Conservation (phyloP, 352 stramenopile species). For the Discostella stelligera region DNA sequence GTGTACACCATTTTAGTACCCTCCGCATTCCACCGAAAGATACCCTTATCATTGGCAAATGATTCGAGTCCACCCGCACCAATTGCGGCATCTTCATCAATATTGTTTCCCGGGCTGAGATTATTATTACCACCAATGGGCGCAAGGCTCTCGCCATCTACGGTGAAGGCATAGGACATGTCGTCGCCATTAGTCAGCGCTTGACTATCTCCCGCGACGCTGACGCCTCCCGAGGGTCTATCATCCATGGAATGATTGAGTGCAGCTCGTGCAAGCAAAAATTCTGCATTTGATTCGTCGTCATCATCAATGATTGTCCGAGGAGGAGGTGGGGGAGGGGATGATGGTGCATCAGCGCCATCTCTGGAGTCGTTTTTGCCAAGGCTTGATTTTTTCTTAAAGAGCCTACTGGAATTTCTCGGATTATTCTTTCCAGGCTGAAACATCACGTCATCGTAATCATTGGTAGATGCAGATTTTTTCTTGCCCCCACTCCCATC, state of each 20-base stretch:
- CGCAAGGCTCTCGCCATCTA: slow-evolving; percentile 33
- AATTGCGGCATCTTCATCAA: slow-evolving; percentile 34
- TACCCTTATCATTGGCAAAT: slow-evolving; percentile 46
- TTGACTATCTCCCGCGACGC: slow-evolving; percentile 1
- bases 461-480: background rate
- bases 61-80: slow-evolving; percentile 37
- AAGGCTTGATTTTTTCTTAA: slow-evolving; percentile 14
- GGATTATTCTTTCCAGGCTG: slow-evolving; percentile 31
- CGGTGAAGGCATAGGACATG: slow-evolving; percentile 48
- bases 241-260: slow-evolving; percentile 16
- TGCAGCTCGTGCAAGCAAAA: slow-evolving; percentile 24
- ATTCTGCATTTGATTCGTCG: slow-evolving; percentile 35
- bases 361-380: background rate
- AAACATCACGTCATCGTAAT: slow-evolving; percentile 8
- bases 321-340: background rate
- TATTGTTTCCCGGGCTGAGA: background rate
- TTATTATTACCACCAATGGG: background rate
- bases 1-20: slow-evolving; percentile 61
- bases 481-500: background rate
- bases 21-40: slow-evolving; percentile 52
- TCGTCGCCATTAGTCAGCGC: slow-evolving; percentile 25
- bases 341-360: slow-evolving; percentile 1
- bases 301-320: slow-evolving; percentile 1
- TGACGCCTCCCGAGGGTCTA: background rate
- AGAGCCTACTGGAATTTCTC: slow-evolving; percentile 4